Conservation (phyloP, 2,329 filamentous ascomycete species). For the Volutella citrinella region DNA sequence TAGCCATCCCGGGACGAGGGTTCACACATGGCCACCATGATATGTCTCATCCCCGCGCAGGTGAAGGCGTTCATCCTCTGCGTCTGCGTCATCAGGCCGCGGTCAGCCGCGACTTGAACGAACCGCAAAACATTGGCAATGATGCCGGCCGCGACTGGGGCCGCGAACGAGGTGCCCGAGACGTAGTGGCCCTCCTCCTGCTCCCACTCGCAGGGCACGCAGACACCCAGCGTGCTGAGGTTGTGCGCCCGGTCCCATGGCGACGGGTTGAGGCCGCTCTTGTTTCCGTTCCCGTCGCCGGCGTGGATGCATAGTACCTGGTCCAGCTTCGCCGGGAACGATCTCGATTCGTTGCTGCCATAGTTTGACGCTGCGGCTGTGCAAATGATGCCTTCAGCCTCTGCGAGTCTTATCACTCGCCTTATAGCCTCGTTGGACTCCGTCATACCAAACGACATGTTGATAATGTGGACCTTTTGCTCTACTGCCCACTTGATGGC, state of each 20-base stretch:
- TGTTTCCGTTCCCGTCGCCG: slow-evolving; percentile 6
- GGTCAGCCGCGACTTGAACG: no score
- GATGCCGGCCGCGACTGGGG: slow-evolving; percentile 4
- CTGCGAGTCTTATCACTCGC: neutral
- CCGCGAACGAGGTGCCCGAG: slow-evolving; percentile 3
- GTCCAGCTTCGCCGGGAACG: slow-evolving; percentile 2
- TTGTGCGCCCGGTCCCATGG: neutral
- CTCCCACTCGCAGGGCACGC: neutral
- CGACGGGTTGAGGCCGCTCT: neutral
- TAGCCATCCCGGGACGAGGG: neutral
- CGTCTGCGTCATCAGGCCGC: no score
- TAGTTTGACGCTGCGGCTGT: slow-evolving; percentile 3
- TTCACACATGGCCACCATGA: neutral
- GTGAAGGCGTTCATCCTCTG: no score
- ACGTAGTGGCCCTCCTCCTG: neutral
- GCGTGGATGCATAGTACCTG: slow-evolving; percentile 7
- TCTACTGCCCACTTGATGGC: slow-evolving; percentile 7
- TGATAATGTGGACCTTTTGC: slow-evolving; percentile 5
- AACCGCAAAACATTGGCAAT: slow-evolving; percentile 3
- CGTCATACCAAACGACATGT: slow-evolving; percentile 3
- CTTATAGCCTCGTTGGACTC: neutral
- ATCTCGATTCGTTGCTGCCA: neutral
- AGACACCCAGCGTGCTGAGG: slow-evolving; percentile 4
- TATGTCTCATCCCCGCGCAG: no score
- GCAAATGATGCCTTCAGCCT: neutral